These are phyloP conservation scores for Eutrema yunnanense DNA, from an alignment of 345 rosid genomes.

Conservation along the genomic window DNA sequence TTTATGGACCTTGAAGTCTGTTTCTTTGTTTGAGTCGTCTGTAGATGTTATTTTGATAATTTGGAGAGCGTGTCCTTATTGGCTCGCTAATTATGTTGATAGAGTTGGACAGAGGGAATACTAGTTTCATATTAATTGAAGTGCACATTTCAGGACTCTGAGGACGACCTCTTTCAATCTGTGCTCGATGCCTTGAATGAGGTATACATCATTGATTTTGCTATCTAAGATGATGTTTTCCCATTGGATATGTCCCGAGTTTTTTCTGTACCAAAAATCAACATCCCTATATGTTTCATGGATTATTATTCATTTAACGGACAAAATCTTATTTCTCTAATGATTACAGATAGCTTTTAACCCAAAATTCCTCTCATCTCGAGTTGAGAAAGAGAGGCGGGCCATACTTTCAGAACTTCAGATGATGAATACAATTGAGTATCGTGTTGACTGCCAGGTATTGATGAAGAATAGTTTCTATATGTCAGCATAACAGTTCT, in stretches of 20 bases:
- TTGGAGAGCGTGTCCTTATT: not conserved
- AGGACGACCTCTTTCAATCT: conserved; percentile 71
- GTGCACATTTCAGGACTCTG: conserved; percentile 58
- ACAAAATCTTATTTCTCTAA: not conserved
- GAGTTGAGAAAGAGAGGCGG: conserved; percentile 98
- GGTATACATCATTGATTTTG: conserved; percentile 39
- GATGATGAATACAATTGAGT: conserved; percentile 99
- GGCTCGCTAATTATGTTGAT: conserved; percentile 10
- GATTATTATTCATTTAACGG: not conserved
- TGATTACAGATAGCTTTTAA: conserved; percentile 83
- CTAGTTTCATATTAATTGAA: not conserved
- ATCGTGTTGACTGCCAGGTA: conserved; percentile 99
- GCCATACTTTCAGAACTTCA: conserved; percentile 98
- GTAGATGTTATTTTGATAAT: conserved; percentile 1
- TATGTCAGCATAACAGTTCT: conserved; percentile 19
- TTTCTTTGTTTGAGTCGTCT: conserved; percentile 1
- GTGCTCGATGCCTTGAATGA: conserved; percentile 95
- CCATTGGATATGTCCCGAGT: not conserved
- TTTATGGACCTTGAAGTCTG: not conserved
- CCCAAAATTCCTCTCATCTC: conserved; percentile 88
- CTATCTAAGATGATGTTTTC: conserved; percentile 9
- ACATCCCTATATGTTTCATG: not conserved
- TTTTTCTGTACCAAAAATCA: not conserved
- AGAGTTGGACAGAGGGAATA: not conserved
- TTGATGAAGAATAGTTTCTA: conserved; percentile 4